A percentile compares a stretch with the other conserved stretches of the same genome.
phyloP scores from a whole-genome alignment of 106 monocot species.

The Vanilla planifolia region DNA sequence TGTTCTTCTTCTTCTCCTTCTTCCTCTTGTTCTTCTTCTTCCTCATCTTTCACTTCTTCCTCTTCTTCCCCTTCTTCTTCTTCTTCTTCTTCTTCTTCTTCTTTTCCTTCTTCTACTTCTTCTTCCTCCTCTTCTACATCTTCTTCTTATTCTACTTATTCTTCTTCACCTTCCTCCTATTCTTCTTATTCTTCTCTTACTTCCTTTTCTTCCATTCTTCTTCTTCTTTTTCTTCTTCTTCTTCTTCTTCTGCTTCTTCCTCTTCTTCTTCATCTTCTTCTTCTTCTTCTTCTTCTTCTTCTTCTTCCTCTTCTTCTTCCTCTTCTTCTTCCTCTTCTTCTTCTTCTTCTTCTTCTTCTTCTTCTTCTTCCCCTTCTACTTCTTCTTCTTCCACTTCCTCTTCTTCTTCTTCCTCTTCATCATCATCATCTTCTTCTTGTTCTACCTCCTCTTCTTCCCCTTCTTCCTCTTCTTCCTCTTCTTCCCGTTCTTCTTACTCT shows the following conservation, averaged over 20 bases:
- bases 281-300: neutral
- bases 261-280: neutral
- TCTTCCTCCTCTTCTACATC: neutral
- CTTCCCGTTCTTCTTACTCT: too few species aligned
- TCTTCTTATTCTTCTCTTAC: too few species aligned
- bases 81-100: neutral
- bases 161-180: too few species aligned
- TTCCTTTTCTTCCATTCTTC: too few species aligned
- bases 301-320: neutral
- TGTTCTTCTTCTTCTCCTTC: neutral
- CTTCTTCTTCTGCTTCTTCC: too few species aligned
- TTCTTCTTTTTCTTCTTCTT: too few species aligned
- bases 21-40: too few species aligned
- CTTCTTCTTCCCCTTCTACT: neutral
- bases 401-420: neutral
- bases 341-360: neutral
- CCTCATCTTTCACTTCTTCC: too few species aligned
- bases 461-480: neutral
- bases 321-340: neutral
- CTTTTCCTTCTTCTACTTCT: neutral
- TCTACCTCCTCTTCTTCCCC: neutral
- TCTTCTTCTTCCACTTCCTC: neutral
- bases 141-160: too few species aligned
- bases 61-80: neutral
- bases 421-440: neutral